Evolutionary conservation across 371 early-diverging fungal species (phyloP).

Genomic region (Encephalitozoon hellem): DNA sequence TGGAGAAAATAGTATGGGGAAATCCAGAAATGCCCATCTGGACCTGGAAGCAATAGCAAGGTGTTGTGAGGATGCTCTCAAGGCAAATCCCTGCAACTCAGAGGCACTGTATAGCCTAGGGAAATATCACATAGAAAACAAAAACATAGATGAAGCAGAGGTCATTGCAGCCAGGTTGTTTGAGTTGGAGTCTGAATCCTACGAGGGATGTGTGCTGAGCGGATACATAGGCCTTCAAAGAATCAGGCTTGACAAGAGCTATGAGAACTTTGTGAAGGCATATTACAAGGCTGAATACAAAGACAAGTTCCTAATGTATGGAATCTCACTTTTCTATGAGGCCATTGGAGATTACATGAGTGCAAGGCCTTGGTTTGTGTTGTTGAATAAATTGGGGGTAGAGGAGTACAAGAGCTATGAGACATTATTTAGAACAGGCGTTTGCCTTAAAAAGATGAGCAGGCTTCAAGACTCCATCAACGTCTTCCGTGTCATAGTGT

Average conservation of each 20-base stretch:
- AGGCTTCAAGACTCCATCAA: conserved; percentile 3
- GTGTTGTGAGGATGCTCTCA: conserved; percentile 13
- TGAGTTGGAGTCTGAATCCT: neutral
- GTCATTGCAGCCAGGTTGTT: conserved; percentile 5
- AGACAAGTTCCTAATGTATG: conserved; percentile 19
- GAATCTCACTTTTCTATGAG: conserved; percentile 21
- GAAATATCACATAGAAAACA: conserved; percentile 15
- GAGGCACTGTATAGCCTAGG: conserved; percentile 12
- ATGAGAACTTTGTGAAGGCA: conserved; percentile 5
- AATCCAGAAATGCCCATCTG: neutral
- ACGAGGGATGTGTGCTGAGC: neutral
- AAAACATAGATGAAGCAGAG: neutral
- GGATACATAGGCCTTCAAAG: conserved; percentile 5
- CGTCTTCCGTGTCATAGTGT: neutral
- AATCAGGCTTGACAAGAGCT: neutral
- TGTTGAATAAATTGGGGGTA: neutral
- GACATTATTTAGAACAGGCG: conserved; percentile 16
- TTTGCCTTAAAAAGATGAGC: conserved; percentile 24
- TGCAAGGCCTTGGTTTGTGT: conserved; percentile 11
- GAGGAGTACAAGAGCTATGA: conserved; percentile 20
- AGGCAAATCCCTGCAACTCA: conserved; percentile 6
- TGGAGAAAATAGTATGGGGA: neutral
- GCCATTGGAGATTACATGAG: conserved; percentile 1
- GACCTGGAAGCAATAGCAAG: neutral
- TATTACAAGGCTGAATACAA: neutral